Base-by-base conservation (phyloP, 371 early-diverging fungal species). In the Mortierella sp. region DNA sequence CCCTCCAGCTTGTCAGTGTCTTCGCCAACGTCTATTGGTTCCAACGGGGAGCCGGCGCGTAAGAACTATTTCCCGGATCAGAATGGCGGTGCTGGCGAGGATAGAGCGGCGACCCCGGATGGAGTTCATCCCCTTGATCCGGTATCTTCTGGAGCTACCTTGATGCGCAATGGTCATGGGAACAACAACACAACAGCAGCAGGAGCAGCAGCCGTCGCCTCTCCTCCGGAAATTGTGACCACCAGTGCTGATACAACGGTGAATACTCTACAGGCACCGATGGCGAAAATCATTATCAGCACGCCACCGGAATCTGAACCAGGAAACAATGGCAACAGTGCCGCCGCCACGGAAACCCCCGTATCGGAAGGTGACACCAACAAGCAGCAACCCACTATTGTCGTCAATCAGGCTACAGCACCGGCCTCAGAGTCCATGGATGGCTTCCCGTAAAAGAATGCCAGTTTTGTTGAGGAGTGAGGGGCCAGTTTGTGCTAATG, bases 341-440 rank as follows among this genome's bases (percentile, higher is more conserved):
- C 18, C n/a, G 31, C 39, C 6, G 26, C 49, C 18, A 27, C 65
- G 49, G 5, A 14, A 30, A 27, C 16, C 19, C 19, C 41, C 6
- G 18, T 3, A 14, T 19, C 42, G 19, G 61, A 24, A n/a, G 46
- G 24, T 24, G 24, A 48, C 7, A 12, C 10, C 46, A 48, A 48
- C 2, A 58, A 48, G 21, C 19, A 46, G 14, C 41, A 34, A 28
- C 23, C 49, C 21, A 52, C 56, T 4, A 61, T 66, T 30, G 48
- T 66, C 48, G 72, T 65, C 13, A 72, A 65, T 31, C 57, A 48
- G 38, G 28, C 61, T 1, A 61, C 39, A 39, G 50, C 65, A 9
- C 53, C 64, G 12, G 58, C 58, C 30, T 69, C 63, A n/a, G 72
- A 65, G 53, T 21, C 48, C 18, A 72, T 72, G 67, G 46, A 72